phyloP scores from a whole-genome alignment of 2,329 filamentous ascomycete genomes.

The Xylaria hypoxylon region DNA sequence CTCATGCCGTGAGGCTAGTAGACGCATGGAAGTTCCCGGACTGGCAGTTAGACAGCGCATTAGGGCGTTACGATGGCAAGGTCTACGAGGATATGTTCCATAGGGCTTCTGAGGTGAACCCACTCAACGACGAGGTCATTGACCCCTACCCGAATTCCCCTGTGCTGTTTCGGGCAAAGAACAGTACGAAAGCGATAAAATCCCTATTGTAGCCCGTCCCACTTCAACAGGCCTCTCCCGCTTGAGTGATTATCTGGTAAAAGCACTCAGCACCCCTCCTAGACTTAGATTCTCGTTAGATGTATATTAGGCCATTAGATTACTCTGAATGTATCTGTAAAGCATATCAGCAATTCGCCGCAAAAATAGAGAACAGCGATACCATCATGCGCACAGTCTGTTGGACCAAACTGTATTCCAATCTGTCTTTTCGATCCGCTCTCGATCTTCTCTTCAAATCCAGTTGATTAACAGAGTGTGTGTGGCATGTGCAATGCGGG shows the following conservation, averaged over 20 bases:
- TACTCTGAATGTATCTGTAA: no score
- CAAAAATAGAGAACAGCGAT: no score
- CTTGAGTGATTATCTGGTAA: no score
- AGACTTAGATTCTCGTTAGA: no score
- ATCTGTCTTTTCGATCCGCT: no score
- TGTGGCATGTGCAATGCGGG: no score
- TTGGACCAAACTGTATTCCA: no score
- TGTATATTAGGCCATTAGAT: no score
- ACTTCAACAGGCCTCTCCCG: background rate
- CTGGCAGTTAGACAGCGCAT: constrained; percentile 11
- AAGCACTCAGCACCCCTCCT: background rate
- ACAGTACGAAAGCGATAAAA: background rate
- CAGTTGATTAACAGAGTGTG: no score
- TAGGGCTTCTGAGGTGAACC: constrained; percentile 11
- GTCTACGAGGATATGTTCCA: constrained; percentile 17
- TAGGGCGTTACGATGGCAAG: constrained; percentile 16
- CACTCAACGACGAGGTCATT: constrained; percentile 9
- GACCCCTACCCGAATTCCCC: constrained; percentile 11
- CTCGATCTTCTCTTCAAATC: no score
- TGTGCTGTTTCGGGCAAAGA: background rate
- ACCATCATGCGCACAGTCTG: no score
- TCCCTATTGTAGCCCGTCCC: background rate
- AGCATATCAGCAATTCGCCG: no score
- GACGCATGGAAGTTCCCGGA: constrained; percentile 15
- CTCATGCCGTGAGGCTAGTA: constrained; percentile 7